Evolutionary conservation across 2,329 filamentous ascomycete species (phyloP), one percentile per base, ranked within the genome.

Genomic region (Paecilomyces sp.): DNA sequence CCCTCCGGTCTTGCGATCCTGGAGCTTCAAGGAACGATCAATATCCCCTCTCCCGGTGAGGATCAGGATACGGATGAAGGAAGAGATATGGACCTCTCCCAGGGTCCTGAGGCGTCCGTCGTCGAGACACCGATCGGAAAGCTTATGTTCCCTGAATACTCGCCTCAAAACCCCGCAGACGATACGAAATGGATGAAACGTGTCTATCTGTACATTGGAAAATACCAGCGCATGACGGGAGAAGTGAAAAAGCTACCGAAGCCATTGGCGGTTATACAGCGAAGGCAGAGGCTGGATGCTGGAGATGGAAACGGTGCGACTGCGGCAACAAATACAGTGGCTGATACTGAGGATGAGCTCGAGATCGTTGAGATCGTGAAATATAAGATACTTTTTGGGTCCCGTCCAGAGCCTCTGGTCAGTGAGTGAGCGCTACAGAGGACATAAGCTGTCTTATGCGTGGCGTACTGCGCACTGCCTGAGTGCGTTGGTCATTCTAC

Each of bases 21-120:
- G 60, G 94, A 97, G 77, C 85, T 99, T 13, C 94, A 99, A 79
- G 94, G 92, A 62, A 91, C 86, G 13, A 88, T 99, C 76, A 93
- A 95, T 74, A 80, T 92, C 1, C 87, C 91, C 7, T 63, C 76
- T 1, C 65, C 72, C 31, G 63, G 66, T 9, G 66, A 77, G 57
- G 64, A 72, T 28, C 63, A 71, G 24, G 55, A 70, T 4, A 62
- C 75, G 36, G 61, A 61, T 22, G 60, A 47, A 8, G 59, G 61
- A 6, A 47, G 57, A 18, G 56, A 63, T 12, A 30, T 59, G 25
- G 54, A 61, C 8, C 59, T 66, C 57, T 9, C 61, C 55, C 55
- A 60, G 41, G 55, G 58, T 25, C 52, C 62, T 2, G 22, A 55
- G n/a, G 15, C n/a, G 18, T 54, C 62, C 15, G 58, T 66, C 28